Evolutionary conservation across 768 basidiomycete species (phyloP).

Genomic region (Trametes meyenii): DNA sequence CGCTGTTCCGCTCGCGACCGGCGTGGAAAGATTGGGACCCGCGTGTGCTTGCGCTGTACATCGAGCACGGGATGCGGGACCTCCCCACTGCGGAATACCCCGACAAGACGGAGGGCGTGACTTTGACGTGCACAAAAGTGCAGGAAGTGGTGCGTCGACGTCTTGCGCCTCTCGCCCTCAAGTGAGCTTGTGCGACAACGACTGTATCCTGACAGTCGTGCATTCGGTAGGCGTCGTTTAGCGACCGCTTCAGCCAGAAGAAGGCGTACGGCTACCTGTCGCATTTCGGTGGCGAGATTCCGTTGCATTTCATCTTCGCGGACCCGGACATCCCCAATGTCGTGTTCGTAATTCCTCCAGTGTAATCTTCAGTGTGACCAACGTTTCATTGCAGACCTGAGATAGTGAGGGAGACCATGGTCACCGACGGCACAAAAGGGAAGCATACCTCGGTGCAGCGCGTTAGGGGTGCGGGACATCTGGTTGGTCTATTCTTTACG

Average conservation of each 20-base stretch:
- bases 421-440: neutral
- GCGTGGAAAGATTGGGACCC: constrained; percentile 18
- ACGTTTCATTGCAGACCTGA: neutral
- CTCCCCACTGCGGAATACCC: constrained; percentile 48
- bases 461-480: neutral
- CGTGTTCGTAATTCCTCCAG: neutral
- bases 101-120: constrained; percentile 48
- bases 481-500: constrained; percentile 1
- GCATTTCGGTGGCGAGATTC: constrained; percentile 37
- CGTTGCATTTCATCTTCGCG: constrained; percentile 52
- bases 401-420: neutral
- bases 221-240: constrained; percentile 39
- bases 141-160: constrained; percentile 43
- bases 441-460: constrained; percentile 10
- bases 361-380: neutral
- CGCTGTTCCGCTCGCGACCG: constrained; percentile 29
- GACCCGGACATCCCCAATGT: constrained; percentile 36
- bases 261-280: constrained; percentile 40
- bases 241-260: constrained; percentile 39
- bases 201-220: neutral
- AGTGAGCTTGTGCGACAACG: neutral
- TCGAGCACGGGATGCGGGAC: constrained; percentile 23
- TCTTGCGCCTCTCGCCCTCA: neutral
- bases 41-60: constrained; percentile 13
- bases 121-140: constrained; percentile 47